A percentile compares a stretch with the other conserved stretches of the same genome.
These are phyloP conservation scores for Yamadazyma insecticola DNA, from an alignment of 805 yeast genomes.

Conservation along the genomic window DNA sequence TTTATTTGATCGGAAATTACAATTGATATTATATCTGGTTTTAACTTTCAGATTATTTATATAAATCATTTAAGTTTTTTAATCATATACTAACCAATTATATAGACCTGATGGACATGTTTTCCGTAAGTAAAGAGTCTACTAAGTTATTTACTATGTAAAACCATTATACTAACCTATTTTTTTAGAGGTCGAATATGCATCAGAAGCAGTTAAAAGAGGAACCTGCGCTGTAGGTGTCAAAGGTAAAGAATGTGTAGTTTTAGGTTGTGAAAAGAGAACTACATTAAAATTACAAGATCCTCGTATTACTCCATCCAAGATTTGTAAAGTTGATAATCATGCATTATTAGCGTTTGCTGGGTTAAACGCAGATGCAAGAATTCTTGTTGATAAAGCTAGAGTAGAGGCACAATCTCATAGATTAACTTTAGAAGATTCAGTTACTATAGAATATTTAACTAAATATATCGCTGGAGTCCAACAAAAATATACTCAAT, in stretches of 20 bases:
- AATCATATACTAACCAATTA: slow-evolving; percentile 22
- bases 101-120: slow-evolving; percentile 97
- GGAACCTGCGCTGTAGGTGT: slow-evolving; percentile 99
- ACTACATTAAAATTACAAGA: slow-evolving; percentile 93
- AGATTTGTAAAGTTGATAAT: slow-evolving; percentile 85
- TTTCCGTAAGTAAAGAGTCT: slow-evolving; percentile 56
- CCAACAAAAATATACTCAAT: slow-evolving; percentile 93
- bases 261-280: slow-evolving; percentile 94
- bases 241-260: slow-evolving; percentile 84
- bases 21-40: neutral
- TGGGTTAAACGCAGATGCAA: slow-evolving; percentile 97
- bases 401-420: slow-evolving; percentile 96
- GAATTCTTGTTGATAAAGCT: slow-evolving; percentile 91
- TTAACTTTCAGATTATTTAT: neutral
- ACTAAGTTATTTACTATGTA: too few species aligned
- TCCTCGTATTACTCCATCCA: slow-evolving; percentile 92
- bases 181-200: slow-evolving; percentile 82
- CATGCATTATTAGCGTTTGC: slow-evolving; percentile 93
- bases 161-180: slow-evolving; percentile 23
- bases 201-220: slow-evolving; percentile 94
- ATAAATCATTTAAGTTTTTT: neutral
- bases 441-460: slow-evolving; percentile 85
- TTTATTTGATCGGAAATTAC: neutral
- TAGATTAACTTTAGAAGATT: slow-evolving; percentile 88
- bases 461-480: slow-evolving; percentile 97